phyloP scores from a whole-genome alignment of 176 grass and related monocot species.

The Ampelocalamus luodianensis region DNA sequence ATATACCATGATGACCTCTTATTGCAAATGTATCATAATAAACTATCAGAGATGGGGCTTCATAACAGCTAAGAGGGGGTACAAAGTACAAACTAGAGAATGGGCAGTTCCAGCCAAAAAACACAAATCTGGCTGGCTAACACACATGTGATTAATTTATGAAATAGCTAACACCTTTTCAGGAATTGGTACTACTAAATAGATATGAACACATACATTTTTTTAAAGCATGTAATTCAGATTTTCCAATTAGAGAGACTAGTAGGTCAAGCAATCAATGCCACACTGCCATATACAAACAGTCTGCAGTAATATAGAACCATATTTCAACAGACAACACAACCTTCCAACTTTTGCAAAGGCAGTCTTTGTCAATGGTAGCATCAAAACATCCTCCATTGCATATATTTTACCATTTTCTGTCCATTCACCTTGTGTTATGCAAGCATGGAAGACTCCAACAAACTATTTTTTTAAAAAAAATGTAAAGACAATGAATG shows the following conservation, averaged over 20 bases:
- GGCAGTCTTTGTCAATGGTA: background rate
- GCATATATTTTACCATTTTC: background rate
- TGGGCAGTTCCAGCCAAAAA: background rate
- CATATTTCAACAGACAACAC: background rate
- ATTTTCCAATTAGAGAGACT: background rate
- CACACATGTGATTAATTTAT: background rate
- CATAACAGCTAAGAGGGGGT: background rate
- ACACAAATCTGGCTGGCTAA: background rate
- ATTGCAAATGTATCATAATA: constrained; percentile 17
- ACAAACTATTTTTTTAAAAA: background rate
- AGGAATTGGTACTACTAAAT: background rate
- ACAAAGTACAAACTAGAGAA: background rate
- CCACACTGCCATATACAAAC: background rate
- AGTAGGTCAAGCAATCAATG: background rate
- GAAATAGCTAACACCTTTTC: too few species aligned
- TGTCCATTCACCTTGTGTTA: background rate
- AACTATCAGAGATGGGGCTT: background rate
- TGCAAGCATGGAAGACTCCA: background rate
- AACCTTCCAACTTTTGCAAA: background rate
- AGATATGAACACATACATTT: background rate
- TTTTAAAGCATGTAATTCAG: background rate
- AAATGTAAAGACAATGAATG: background rate
- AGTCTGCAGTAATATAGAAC: background rate
- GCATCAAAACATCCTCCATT: background rate
- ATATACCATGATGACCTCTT: background rate